Evolutionary conservation across 2,329 filamentous ascomycete genomes (phyloP), one percentile per base, ranked within the genome.

Genomic region (Cladophialophora bantiana): DNA sequence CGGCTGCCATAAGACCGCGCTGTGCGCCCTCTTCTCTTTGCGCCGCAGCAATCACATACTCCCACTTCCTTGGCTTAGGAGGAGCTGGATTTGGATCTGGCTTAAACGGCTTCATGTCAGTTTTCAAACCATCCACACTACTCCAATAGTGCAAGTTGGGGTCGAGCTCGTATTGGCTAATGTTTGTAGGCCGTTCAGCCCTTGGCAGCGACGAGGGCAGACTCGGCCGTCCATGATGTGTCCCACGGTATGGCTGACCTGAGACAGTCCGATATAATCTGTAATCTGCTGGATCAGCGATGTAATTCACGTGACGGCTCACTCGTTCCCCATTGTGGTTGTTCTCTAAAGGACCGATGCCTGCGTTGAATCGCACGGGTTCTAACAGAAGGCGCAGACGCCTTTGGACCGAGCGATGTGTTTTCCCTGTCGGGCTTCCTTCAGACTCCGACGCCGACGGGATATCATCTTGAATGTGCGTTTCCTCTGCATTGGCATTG

Each of bases 121-220:
- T 9, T 40, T 58, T 58, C 55, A 45, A 13, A 18, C 55, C 55
- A n/a, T 26, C 36, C 7, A 36, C n/a, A 15, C 55, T 40, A 13
- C 36, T 40, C 26, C 26, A 38, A 45, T 58, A 31, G 15, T 58
- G 55, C 36, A 42, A 6, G 31, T 45, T 7, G 12, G 35, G 55
- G 26, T 58, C 32, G 35, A 40, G 34, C 7, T 40, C 55, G 2
- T 18, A 9, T 12, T 40, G 26, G 36, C 36, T 40, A 1, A 42
- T n/a, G 15, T 58, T 40, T 15, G 20, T 12, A 15, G 15, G 10
- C 7, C 3, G 4, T 10, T 58, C 38, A 13, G 55, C 18, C 36
- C 35, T 20, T 7, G n/a, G 2, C 38, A 35, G 55, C 7, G 55
- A 59, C 4, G 56, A n/a, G 18, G 20, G 56, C 10, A n/a, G 56